phyloP scores from a whole-genome alignment of 139 green algal genomes.

The Tetradesmus lagerheimii region DNA sequence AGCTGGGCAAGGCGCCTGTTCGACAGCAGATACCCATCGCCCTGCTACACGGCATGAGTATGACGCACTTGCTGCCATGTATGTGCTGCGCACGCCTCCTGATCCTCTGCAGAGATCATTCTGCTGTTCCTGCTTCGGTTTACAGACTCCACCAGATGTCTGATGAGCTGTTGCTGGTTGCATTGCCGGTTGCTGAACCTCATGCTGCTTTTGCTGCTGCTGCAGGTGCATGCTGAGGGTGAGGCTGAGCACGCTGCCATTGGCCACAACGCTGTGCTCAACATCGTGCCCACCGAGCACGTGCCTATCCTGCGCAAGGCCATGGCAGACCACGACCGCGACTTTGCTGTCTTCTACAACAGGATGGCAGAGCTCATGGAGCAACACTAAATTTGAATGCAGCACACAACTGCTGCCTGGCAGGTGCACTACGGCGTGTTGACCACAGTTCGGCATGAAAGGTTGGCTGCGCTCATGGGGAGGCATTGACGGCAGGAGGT shows the following conservation, averaged over 20 bases:
- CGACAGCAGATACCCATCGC: no score
- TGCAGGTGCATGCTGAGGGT: slow-evolving; percentile 87
- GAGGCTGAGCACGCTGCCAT: slow-evolving; percentile 95
- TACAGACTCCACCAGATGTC: no score
- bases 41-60: no score
- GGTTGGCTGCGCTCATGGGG: no score
- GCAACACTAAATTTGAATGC: slow-evolving; percentile 16
- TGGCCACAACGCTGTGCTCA: slow-evolving; percentile 88
- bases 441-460: no score
- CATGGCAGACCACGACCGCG: slow-evolving; percentile 91
- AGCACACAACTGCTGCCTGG: background rate
- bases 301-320: slow-evolving; percentile 71
- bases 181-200: no score
- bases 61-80: no score
- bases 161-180: no score
- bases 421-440: no score
- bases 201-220: background rate
- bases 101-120: background rate
- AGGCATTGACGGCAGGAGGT: no score
- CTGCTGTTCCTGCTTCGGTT: background rate
- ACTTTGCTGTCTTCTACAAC: slow-evolving; percentile 96
- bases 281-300: slow-evolving; percentile 77
- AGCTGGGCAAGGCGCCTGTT: no score
- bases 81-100: background rate
- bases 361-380: slow-evolving; percentile 82